Evolutionary conservation across 2,329 filamentous ascomycete genomes (phyloP).

Genomic region (Talaromyces sp.): DNA sequence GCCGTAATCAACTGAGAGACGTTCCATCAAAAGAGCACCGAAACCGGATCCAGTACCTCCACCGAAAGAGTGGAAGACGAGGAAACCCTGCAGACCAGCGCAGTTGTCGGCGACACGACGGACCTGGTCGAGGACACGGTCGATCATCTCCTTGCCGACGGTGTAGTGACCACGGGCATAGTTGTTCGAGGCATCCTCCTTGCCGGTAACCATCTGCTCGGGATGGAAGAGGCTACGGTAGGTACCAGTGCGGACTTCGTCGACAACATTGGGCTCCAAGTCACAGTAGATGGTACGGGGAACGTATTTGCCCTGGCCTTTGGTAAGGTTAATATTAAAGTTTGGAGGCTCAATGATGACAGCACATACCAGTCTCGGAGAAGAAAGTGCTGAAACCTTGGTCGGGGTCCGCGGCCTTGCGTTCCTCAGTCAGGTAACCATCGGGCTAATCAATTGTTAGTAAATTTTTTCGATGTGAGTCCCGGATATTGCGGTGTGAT

Average conservation of each 20-base stretch:
- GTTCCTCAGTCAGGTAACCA: slow-evolving; percentile 97
- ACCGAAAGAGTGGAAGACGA: slow-evolving; percentile 99
- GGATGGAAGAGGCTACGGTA: slow-evolving; percentile 98
- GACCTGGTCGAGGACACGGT: slow-evolving; percentile 95
- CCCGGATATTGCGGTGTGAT: neutral
- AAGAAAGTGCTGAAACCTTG: slow-evolving; percentile 99
- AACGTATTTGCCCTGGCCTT: slow-evolving; percentile 97
- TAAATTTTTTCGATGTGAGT: slow-evolving; percentile 14
- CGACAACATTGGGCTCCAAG: slow-evolving; percentile 98
- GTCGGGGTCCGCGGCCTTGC: slow-evolving; percentile 86
- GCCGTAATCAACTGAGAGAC: slow-evolving; percentile 96
- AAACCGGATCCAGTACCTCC: slow-evolving; percentile 98
- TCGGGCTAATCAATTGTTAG: slow-evolving; percentile 64
- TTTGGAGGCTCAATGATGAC: neutral
- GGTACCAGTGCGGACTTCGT: slow-evolving; percentile 95
- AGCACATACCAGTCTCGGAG: slow-evolving; percentile 86
- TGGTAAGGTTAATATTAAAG: neutral
- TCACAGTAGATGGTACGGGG: slow-evolving; percentile 99
- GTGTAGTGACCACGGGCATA: slow-evolving; percentile 99
- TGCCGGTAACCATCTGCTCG: slow-evolving; percentile 99
- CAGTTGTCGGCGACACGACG: slow-evolving; percentile 97
- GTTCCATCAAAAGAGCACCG: slow-evolving; percentile 97
- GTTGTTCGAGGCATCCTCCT: slow-evolving; percentile 99
- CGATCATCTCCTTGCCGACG: slow-evolving; percentile 98
- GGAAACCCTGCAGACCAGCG: slow-evolving; percentile 95